Evolutionary conservation across 2,329 filamentous ascomycete species (phyloP), one percentile per base, ranked within the genome.

Genomic region (Hymenoscyphus fraxineus): DNA sequence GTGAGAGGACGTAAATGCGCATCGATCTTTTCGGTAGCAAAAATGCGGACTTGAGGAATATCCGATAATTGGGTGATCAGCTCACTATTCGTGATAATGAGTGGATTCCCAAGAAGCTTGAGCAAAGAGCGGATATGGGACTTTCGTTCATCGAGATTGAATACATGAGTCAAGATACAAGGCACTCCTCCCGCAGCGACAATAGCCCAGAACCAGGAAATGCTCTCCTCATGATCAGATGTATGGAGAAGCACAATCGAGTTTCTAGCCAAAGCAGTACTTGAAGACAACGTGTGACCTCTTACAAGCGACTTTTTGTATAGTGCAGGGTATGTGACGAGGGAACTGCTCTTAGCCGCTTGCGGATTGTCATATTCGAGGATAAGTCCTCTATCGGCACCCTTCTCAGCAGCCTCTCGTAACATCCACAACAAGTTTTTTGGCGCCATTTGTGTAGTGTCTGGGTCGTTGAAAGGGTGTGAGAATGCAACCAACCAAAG

Each of bases 121-220:
- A 35, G 41, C 4, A 69, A 51, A 41, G 76, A 74, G 0, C 66
- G 31, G 13, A 79, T 58, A 63, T 78, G 76, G 10, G 64, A 65
- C 19, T 64, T 58, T 9, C 75, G 70, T 0, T 60, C 40, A 57
- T 73, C 70, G 51, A 73, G 73, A 15, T 71, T 65, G 6, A 79
- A 70, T 27, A n/a, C 6, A 1, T 75, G 69, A 2, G 75, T 72
- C 0, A 76, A 78, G 12, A 79, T 73, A 7, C 72, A 74, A 15
- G 78, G 78, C 2, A 78, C 54, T n/a, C 71, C 71, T 6, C 76
- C 75, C 1, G 77, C 77, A 10, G 72, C 64, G 2, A 77, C 64
- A 7, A 73, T 71, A 2, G 77, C 69, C 79, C 78, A 80, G 61
- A 78, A 77, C 78, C 77, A 80, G 12, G 73, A 61, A 6, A 80